Conservation (phyloP, 208 protist genomes). For the Trypanosoma theileri region DNA sequence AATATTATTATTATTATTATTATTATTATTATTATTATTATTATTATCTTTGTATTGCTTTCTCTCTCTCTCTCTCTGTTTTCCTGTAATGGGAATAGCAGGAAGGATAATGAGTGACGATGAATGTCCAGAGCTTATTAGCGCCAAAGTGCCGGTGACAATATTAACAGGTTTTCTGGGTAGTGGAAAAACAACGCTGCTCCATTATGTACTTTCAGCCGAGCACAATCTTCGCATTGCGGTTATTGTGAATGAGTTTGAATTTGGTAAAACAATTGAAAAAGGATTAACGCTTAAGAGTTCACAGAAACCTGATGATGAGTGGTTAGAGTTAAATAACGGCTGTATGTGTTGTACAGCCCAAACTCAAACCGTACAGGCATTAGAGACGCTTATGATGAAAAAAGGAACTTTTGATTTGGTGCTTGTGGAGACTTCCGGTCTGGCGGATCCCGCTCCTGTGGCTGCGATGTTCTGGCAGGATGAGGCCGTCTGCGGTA, state of each 20-base stretch:
- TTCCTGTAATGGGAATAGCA: too few relatives aligned
- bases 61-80: neutral
- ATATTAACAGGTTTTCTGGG: constrained; percentile 95
- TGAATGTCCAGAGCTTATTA: constrained; percentile 81
- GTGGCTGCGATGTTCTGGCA: constrained; percentile 95
- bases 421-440: constrained; percentile 89
- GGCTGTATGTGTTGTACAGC: constrained; percentile 96
- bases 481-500: constrained; percentile 80
- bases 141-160: constrained; percentile 81
- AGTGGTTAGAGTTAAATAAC: constrained; percentile 95
- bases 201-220: constrained; percentile 91
- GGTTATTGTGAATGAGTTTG: constrained; percentile 95
- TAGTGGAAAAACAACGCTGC: constrained; percentile 93
- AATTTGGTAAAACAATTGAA: constrained; percentile 91
- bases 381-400: constrained; percentile 82
- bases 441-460: constrained; percentile 92
- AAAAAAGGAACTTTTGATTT: constrained; percentile 89
- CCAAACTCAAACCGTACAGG: constrained; percentile 81
- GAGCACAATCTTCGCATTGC: constrained; percentile 90
- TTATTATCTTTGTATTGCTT: neutral
- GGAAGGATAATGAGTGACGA: constrained; percentile 53
- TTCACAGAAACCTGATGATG: constrained; percentile 91
- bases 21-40: constrained; percentile 7
- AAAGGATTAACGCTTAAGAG: constrained; percentile 89
- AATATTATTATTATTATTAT: neutral